A percentile compares a stretch with the other conserved stretches of the same genome.
Evolutionary conservation across 2,329 filamentous ascomycete genomes (phyloP).

Genomic region (Annulohypoxylon truncatum): DNA sequence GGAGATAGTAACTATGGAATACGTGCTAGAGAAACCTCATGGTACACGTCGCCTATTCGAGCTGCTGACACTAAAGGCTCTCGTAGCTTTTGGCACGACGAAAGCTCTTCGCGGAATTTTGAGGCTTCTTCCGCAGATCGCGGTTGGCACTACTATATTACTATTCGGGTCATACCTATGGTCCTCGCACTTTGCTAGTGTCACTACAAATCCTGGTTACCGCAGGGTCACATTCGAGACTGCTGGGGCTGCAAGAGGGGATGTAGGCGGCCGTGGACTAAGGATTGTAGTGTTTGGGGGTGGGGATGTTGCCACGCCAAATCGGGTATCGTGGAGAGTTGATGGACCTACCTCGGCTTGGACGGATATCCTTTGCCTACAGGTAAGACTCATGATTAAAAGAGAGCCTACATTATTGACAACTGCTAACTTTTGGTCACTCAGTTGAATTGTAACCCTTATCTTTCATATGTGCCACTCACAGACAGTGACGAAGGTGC

Average conservation of each 20-base stretch:
- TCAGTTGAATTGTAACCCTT: conserved; percentile 60
- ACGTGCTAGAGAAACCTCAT: conserved; percentile 2
- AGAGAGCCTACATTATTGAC: not conserved
- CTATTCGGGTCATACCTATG: conserved; percentile 37
- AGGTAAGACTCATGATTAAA: conserved; percentile 52
- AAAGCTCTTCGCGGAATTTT: conserved; percentile 39
- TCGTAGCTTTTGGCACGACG: conserved; percentile 31
- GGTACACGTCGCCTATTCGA: conserved; percentile 21
- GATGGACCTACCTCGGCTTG: conserved; percentile 50
- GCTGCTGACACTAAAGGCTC: conserved; percentile 20
- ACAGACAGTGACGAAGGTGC: conserved; percentile 63
- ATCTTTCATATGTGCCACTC: conserved; percentile 60
- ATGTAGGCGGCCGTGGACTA: conserved; percentile 50
- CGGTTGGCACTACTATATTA: conserved; percentile 33
- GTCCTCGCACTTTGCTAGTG: conserved; percentile 22
- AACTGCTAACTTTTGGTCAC: conserved; percentile 27
- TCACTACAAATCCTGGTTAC: conserved; percentile 20
- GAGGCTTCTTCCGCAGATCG: conserved; percentile 38
- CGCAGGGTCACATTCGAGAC: conserved; percentile 22
- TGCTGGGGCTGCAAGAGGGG: conserved; percentile 11
- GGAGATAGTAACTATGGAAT: not conserved
- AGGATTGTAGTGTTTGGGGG: conserved; percentile 66
- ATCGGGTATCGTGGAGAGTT: conserved; percentile 38
- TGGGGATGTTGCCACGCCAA: conserved; percentile 57
- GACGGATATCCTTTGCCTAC: conserved; percentile 61